phyloP scores from a whole-genome alignment of 129 eudicot genomes.

The Calendula officinalis region DNA sequence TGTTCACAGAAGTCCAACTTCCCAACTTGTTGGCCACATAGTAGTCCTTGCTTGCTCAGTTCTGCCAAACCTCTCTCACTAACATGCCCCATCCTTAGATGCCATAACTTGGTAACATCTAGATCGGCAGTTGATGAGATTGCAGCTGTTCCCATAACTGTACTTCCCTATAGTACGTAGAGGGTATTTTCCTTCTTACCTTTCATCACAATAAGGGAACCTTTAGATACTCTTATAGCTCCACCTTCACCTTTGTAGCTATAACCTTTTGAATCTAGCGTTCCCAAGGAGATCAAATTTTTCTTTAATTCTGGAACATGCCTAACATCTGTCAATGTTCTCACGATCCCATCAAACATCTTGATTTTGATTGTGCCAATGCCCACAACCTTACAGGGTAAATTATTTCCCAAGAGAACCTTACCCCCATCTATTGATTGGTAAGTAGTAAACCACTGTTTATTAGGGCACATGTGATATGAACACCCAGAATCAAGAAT shows the following conservation, averaged over 20 bases:
- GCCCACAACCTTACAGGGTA: slow-evolving; percentile 12
- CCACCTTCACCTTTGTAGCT: slow-evolving; percentile 1
- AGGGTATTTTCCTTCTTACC: slow-evolving; percentile 2
- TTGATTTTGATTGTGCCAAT: slow-evolving; percentile 11
- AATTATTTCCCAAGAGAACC: too few species aligned
- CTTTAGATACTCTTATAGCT: slow-evolving; percentile 10
- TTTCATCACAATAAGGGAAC: slow-evolving; percentile 17
- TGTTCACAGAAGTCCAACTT: slow-evolving; percentile 14
- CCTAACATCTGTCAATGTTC: slow-evolving; percentile 21
- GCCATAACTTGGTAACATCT: slow-evolving; percentile 11
- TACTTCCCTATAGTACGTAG: background rate
- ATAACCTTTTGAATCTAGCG: too few species aligned
- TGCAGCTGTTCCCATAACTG: background rate
- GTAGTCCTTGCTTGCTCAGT: too few species aligned
- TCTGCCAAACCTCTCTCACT: background rate
- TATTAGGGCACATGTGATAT: too few species aligned
- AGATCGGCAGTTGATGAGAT: background rate
- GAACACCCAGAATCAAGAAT: too few species aligned
- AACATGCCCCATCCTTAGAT: slow-evolving; percentile 1
- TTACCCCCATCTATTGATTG: too few species aligned
- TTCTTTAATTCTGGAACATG: slow-evolving; percentile 12
- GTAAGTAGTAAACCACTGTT: too few species aligned
- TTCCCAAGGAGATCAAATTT: slow-evolving; percentile 11
- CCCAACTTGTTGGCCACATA: background rate
- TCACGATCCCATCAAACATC: slow-evolving; percentile 17